Base-by-base conservation (phyloP, 805 yeast species). In the Ogataea saltuana region DNA sequence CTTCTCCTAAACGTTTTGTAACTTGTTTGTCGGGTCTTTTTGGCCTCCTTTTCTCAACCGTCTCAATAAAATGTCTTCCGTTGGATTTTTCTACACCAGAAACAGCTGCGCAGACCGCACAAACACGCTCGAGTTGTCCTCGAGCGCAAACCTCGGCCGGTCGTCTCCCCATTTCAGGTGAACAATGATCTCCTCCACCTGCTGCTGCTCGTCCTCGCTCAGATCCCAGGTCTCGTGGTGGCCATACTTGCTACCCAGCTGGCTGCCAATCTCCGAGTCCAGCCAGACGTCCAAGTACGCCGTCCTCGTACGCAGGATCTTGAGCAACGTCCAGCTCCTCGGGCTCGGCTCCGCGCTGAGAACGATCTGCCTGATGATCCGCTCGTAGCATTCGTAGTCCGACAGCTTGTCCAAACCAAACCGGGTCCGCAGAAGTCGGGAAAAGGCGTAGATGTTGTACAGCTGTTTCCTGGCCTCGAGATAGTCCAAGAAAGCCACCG, bases 351-450 rank as follows among this genome's bases (percentile, higher is more conserved):
- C 39, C n/a, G n/a, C 25, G 8, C 28, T 15, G 9, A 10, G 21
- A 13, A 41, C 21, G 21, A 41, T 19, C 8, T 19, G 20, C 23
- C 33, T 15, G 4, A 41, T 21, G 11, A 41, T 17, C 17, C 33
- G 21, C 34, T 41, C 44, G 19, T 41, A 41, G 12, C 44, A 41
- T 15, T 41, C 34, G 17, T 29, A 41, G n/a, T 41, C 44, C 12
- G 39, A 12, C 19, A 41, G 23, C 12, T 41, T 32, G 16, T 33
- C 34, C 18, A 41, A 20, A 13, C 39, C 34, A 28, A 34, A 33
- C 15, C 34, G 39, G 8, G 44, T 41, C 33, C 44, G 23, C 25
- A 41, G 13, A 17, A 35, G 23, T 18, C 44, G 19, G 2, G 40
- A 21, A 23, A 41, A 34, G 2, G 44, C 44, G n/a, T 41, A 41